These are phyloP conservation scores for Fusarium hainanense DNA, from an alignment of 2,329 filamentous ascomycete genomes.

Conservation along the genomic window DNA sequence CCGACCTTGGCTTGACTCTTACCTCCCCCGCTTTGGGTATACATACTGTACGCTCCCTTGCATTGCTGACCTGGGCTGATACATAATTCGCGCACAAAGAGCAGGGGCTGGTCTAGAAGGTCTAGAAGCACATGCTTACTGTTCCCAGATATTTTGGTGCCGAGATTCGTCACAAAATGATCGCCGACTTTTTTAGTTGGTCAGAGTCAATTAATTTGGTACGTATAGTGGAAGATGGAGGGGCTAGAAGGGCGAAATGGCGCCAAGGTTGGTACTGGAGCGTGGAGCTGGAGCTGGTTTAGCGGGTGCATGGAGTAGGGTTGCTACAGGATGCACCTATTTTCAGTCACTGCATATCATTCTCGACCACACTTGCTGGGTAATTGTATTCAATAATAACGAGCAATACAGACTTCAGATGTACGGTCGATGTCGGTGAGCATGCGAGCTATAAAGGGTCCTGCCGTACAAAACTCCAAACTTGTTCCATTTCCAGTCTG, in stretches of 20 bases:
- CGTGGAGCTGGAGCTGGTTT: not conserved
- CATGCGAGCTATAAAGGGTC: not conserved
- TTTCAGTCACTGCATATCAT: not conserved
- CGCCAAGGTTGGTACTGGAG: not conserved
- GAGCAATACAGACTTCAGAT: not conserved
- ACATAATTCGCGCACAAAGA: not conserved
- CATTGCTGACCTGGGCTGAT: not conserved
- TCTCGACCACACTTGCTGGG: not conserved
- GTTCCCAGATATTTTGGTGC: not conserved
- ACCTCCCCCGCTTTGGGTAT: not conserved
- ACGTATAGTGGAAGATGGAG: not conserved
- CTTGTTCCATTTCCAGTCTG: not conserved
- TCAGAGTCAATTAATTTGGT: not conserved
- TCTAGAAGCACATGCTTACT: not conserved
- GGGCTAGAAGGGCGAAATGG: too few species aligned
- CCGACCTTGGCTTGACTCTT: not conserved
- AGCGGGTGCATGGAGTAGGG: not conserved
- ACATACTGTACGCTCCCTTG: not conserved
- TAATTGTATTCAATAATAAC: not conserved
- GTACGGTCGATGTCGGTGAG: rapidly evolving
- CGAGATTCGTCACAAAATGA: not conserved
- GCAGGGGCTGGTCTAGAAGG: not conserved
- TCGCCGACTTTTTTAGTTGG: not conserved
- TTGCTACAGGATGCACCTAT: not conserved
- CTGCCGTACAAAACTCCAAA: not conserved